phyloP scores from a whole-genome alignment of 1,284 basidiomycete genomes.

The Cryptococcus hybrid region DNA sequence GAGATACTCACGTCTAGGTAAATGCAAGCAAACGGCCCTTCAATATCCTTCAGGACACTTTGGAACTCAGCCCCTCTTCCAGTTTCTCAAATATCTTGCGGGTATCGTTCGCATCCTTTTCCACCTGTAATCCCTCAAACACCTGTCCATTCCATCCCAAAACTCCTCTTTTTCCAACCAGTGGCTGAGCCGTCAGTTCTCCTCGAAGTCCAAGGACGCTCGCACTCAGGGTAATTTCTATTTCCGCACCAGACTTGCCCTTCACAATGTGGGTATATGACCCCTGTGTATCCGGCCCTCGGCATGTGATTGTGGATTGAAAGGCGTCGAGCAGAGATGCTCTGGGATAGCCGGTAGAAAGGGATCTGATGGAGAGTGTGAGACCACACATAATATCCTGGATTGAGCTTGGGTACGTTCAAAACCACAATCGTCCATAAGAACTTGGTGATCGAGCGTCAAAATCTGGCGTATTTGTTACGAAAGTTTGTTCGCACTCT shows the following conservation, averaged over 20 bases:
- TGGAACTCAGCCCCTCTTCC: constrained; percentile 52
- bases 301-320: constrained; percentile 8
- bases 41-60: constrained; percentile 62
- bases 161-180: constrained; percentile 57
- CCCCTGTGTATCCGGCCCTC: constrained; percentile 35
- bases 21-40: constrained; percentile 82
- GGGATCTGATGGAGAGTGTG: constrained; percentile 24
- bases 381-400: constrained; percentile 36
- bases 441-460: too few relatives aligned
- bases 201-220: constrained; percentile 81
- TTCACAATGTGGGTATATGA: constrained; percentile 7
- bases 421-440: too few relatives aligned
- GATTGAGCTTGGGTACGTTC: too few relatives aligned
- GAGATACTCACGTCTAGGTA: constrained; percentile 64
- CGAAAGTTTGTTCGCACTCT: too few relatives aligned
- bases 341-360: neutral
- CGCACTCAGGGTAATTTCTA: constrained; percentile 58
- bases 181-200: constrained; percentile 67
- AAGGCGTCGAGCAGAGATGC: constrained; percentile 13
- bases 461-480: too few relatives aligned
- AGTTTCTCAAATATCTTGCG: constrained; percentile 62
- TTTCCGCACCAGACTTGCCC: neutral
- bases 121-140: constrained; percentile 70
- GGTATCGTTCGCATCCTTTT: constrained; percentile 68
- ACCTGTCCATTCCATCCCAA: constrained; percentile 93